Evolutionary conservation across 108 stramenopile species (phyloP).

Genomic region (Cyclotella sp.): DNA sequence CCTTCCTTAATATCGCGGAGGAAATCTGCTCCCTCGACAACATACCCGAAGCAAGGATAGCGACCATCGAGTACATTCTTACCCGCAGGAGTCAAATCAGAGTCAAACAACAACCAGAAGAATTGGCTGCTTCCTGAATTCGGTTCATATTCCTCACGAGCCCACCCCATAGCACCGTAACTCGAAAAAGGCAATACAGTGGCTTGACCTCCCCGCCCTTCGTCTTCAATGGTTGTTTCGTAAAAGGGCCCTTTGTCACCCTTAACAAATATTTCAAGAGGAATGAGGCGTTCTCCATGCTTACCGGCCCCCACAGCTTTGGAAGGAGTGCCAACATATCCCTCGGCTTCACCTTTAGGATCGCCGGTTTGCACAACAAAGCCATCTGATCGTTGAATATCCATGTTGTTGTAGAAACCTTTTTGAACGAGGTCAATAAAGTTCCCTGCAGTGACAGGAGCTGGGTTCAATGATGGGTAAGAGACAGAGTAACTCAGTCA

Average conservation of each 20-base stretch:
- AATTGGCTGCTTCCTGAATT: constrained; percentile 94
- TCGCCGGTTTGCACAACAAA: constrained; percentile 98
- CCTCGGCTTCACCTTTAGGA: constrained; percentile 91
- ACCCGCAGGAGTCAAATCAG: constrained; percentile 97
- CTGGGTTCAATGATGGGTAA: constrained; percentile 32
- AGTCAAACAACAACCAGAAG: constrained; percentile 97
- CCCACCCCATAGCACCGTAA: constrained; percentile 98
- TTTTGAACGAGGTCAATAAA: constrained; percentile 95
- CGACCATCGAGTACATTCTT: constrained; percentile 97
- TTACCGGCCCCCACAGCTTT: constrained; percentile 79
- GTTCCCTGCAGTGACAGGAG: constrained; percentile 94
- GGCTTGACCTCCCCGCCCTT: constrained; percentile 93
- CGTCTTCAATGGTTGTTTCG: constrained; percentile 94
- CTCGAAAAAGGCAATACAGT: constrained; percentile 91
- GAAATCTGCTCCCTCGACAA: constrained; percentile 91
- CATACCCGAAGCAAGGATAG: constrained; percentile 95
- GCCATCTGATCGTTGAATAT: constrained; percentile 94
- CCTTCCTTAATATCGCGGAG: constrained; percentile 93
- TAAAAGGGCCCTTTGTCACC: constrained; percentile 94
- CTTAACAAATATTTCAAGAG: constrained; percentile 88
- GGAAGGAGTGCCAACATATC: constrained; percentile 86
- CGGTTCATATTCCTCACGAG: constrained; percentile 93
- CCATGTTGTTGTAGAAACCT: constrained; percentile 96
- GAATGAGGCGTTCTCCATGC: constrained; percentile 90
- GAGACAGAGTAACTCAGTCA: not conserved